Conservation (phyloP, 345 rosid genomes). For the Brassica carinata region DNA sequence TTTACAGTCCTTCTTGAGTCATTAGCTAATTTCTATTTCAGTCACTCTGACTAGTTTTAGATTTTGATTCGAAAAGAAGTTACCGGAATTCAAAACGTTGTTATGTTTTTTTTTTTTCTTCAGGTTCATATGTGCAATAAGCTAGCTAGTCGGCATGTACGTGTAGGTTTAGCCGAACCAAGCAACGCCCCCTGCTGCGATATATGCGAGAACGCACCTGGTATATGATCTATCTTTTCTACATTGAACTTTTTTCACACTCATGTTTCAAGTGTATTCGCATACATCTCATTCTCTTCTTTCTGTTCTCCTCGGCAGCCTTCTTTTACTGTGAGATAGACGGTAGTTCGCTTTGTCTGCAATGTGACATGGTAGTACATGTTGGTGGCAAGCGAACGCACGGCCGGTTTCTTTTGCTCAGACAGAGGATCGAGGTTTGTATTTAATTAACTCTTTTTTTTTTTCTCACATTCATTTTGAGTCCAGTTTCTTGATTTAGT, state of each 20-base stretch:
- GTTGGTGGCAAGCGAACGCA: constrained; percentile 91
- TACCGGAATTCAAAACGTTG: constrained; percentile 3
- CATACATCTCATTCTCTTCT: constrained; percentile 25
- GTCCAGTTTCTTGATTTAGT: background rate
- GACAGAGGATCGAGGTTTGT: constrained; percentile 84
- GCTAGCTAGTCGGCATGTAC: constrained; percentile 79
- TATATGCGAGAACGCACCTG: constrained; percentile 86
- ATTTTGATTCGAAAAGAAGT: background rate
- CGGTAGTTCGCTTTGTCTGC: constrained; percentile 84
- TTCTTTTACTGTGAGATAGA: constrained; percentile 91
- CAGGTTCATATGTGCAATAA: constrained; percentile 89
- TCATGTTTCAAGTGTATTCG: constrained; percentile 1
- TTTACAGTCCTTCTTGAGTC: constrained; percentile 36
- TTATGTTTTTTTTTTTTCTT: background rate
- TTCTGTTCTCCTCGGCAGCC: constrained; percentile 42
- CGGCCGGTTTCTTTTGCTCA: constrained; percentile 66
- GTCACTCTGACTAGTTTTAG: background rate
- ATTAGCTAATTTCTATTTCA: background rate
- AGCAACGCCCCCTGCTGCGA: constrained; percentile 79
- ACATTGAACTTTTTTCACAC: background rate
- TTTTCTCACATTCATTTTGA: background rate
- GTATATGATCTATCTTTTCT: constrained; percentile 37
- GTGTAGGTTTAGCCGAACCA: constrained; percentile 77
- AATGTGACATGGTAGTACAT: constrained; percentile 89
- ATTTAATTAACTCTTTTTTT: constrained; percentile 28